A percentile compares a stretch with the other conserved stretches of the same genome.
phyloP scores from a whole-genome alignment of 2,329 filamentous ascomycete genomes.

The Aspergillus sp. region DNA sequence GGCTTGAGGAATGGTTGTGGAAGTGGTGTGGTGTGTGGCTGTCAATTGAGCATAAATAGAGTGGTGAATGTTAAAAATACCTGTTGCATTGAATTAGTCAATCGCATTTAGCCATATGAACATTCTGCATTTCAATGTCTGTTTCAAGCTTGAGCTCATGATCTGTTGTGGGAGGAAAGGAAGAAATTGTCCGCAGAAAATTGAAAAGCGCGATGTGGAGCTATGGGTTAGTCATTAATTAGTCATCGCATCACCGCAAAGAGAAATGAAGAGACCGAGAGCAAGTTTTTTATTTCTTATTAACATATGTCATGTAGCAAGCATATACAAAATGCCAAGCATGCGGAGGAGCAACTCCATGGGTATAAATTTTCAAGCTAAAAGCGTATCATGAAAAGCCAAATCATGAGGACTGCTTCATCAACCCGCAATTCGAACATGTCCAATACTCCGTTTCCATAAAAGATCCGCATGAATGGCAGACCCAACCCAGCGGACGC shows the following conservation, averaged over 20 bases:
- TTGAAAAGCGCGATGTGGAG: background rate
- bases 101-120: background rate
- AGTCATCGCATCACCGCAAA: background rate
- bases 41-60: background rate
- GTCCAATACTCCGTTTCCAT: slow-evolving; percentile 63
- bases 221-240: background rate
- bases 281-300: no score
- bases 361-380: background rate
- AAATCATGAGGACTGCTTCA: slow-evolving; percentile 48
- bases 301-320: background rate
- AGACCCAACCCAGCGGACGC: slow-evolving; percentile 53
- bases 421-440: slow-evolving; percentile 52
- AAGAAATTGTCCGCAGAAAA: background rate
- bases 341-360: background rate
- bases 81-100: background rate
- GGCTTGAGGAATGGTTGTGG: background rate
- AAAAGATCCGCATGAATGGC: slow-evolving; percentile 51
- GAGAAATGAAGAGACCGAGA: no score
- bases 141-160: background rate
- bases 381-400: background rate
- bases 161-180: background rate
- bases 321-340: background rate
- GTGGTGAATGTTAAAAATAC: background rate
- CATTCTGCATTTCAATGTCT: background rate
- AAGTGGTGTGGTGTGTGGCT: background rate